A percentile compares a stretch with the other conserved stretches of the same genome.
Conservation (phyloP, 2,329 filamentous ascomycete species). For the Claviceps sp. region DNA sequence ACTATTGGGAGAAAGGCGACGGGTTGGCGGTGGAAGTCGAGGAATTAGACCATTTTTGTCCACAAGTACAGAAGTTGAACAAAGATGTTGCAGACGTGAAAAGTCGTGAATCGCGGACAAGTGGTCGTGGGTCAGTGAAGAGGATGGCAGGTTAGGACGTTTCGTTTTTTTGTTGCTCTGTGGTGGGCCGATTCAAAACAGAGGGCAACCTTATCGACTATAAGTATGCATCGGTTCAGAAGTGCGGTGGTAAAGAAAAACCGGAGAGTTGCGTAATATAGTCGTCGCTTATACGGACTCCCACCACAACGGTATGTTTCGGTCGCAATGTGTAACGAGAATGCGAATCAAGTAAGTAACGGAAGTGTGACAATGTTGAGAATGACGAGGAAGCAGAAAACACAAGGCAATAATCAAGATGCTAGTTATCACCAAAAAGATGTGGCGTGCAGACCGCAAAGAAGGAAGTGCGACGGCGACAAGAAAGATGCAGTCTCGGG, state of each 20-base stretch:
- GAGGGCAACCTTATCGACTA: background rate
- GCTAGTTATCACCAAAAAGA: conserved; percentile 2
- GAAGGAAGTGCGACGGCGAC: conserved; percentile 1
- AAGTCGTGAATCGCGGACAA: background rate
- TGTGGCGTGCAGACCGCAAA: background rate
- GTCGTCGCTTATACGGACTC: background rate
- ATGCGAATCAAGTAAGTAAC: background rate
- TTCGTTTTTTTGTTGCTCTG: background rate
- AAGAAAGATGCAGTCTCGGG: conserved; percentile 1
- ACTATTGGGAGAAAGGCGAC: background rate
- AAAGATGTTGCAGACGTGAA: background rate
- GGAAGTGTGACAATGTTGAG: conserved; percentile 4
- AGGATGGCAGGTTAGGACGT: background rate
- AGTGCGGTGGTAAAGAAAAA: background rate
- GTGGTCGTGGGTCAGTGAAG: background rate
- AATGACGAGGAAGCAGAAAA: conserved; percentile 8
- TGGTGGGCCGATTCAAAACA: background rate
- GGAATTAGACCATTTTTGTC: conserved; percentile 4
- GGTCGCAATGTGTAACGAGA: conserved; percentile 12
- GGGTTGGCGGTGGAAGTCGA: background rate
- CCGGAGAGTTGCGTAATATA: background rate
- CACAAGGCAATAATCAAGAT: conserved; percentile 1
- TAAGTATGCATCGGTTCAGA: background rate
- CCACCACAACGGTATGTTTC: conserved; percentile 16
- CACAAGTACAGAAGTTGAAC: background rate